phyloP scores from a whole-genome alignment of 2,329 filamentous ascomycete genomes.

The Ophiostoma quercus region DNA sequence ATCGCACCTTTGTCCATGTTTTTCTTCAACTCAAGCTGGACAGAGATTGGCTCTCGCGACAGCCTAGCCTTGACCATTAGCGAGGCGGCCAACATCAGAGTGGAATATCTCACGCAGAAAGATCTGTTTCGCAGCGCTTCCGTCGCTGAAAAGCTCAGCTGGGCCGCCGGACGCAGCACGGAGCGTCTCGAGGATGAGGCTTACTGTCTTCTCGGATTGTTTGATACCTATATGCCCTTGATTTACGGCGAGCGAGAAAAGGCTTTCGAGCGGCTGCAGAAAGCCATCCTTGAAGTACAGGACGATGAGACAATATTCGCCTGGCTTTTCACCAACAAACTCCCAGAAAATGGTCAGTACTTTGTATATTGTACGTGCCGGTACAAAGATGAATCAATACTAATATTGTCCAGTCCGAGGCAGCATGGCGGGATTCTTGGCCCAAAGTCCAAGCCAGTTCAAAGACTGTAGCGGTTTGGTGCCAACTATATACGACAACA shows the following conservation, averaged over 20 bases:
- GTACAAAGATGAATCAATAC: background rate
- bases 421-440: background rate
- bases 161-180: conserved; percentile 25
- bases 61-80: conserved; percentile 25
- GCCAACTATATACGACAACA: background rate
- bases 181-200: conserved; percentile 27
- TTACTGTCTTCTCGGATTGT: conserved; percentile 29
- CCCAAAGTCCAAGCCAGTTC: background rate
- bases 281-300: conserved; percentile 25
- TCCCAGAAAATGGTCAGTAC: background rate
- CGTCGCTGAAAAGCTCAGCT: conserved; percentile 28
- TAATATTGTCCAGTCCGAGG: background rate
- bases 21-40: conserved; percentile 35
- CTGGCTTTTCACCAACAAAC: conserved; percentile 23
- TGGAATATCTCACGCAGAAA: conserved; percentile 23
- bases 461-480: background rate
- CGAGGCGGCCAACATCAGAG: conserved; percentile 29
- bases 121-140: conserved; percentile 16
- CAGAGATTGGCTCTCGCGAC: conserved; percentile 29
- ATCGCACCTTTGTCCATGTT: conserved; percentile 41
- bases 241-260: conserved; percentile 27
- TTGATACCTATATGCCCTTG: conserved; percentile 27
- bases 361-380: background rate
- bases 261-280: conserved; percentile 28
- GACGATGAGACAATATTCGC: conserved; percentile 29